A percentile compares a stretch with the other conserved stretches of the same genome.
phyloP scores from a whole-genome alignment of 228 moss, liverwort and hornwort species.

The Sphagnum magellanicum region DNA sequence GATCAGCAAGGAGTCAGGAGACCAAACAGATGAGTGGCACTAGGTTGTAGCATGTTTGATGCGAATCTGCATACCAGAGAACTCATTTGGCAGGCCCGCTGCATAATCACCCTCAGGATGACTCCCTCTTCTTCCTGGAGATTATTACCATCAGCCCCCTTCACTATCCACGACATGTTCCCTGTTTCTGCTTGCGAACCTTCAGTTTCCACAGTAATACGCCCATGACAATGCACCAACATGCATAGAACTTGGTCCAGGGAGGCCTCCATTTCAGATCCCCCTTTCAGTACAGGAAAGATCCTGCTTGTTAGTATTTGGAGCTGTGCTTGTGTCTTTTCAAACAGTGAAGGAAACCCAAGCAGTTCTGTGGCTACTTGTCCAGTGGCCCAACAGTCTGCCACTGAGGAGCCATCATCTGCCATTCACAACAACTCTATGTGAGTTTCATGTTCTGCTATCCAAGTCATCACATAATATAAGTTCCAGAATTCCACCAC shows the following conservation, averaged over 20 bases:
- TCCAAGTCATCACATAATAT: too few species aligned
- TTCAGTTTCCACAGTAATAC: slow-evolving; percentile 22
- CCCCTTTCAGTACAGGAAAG: slow-evolving; percentile 4
- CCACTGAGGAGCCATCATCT: slow-evolving; percentile 65
- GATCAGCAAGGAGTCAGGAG: too few species aligned
- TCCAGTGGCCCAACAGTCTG: slow-evolving; percentile 45
- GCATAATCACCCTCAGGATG: slow-evolving; percentile 22
- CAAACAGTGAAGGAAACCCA: slow-evolving; percentile 12
- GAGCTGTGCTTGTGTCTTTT: slow-evolving; percentile 10
- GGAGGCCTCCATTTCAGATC: slow-evolving; percentile 7
- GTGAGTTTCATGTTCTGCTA: not conserved
- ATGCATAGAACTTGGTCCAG: slow-evolving; percentile 23
- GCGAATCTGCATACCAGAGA: slow-evolving; percentile 25
- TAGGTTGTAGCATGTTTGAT: too few species aligned
- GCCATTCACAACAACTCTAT: slow-evolving; percentile 6
- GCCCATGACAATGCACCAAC: slow-evolving; percentile 35
- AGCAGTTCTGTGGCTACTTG: slow-evolving; percentile 36
- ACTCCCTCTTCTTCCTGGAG: slow-evolving; percentile 37
- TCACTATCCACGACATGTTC: slow-evolving; percentile 34
- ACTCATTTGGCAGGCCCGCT: slow-evolving; percentile 36
- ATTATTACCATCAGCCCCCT: slow-evolving; percentile 22
- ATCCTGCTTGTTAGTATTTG: slow-evolving; percentile 12
- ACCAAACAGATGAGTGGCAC: too few species aligned
- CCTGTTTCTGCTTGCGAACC: slow-evolving; percentile 31
- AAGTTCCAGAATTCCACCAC: too few species aligned